Conservation (phyloP, 2,329 filamentous ascomycete genomes). For the Arthrobotrys musiformis region DNA sequence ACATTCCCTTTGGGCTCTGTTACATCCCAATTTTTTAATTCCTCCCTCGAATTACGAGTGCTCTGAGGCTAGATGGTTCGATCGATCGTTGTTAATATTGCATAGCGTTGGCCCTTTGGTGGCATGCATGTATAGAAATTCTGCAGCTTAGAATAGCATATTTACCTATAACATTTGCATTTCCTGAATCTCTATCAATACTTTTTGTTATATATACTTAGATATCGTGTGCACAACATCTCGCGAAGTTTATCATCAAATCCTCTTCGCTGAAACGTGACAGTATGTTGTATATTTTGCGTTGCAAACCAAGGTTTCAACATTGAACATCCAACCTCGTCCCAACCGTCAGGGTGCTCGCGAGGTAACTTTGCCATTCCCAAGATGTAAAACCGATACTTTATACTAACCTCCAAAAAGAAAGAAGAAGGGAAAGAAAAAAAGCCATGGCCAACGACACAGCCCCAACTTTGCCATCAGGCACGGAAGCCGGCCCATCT, state of each 20-base stretch:
- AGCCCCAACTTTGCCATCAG: background rate
- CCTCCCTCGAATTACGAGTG: background rate
- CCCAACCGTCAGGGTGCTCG: background rate
- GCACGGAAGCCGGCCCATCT: background rate
- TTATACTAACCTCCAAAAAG: background rate
- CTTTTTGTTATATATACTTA: no score
- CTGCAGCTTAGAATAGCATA: constrained; percentile 2
- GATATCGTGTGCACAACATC: no score
- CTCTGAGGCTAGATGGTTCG: background rate
- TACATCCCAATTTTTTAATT: background rate
- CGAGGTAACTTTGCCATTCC: background rate
- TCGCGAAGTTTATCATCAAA: no score
- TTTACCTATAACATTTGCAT: constrained; percentile 14
- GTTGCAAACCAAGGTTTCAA: constrained; percentile 19
- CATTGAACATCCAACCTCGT: constrained; percentile 4
- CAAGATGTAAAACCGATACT: constrained; percentile 30
- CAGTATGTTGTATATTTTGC: constrained; percentile 47
- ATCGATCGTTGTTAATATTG: no score
- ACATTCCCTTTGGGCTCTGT: no score
- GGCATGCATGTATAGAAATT: constrained; percentile 11
- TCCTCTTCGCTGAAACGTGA: no score
- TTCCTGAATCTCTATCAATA: no score
- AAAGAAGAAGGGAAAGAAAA: background rate
- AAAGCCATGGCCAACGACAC: constrained; percentile 43
- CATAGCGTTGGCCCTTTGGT: constrained; percentile 30